Evolutionary conservation across 495 filamentous ascomycete genomes (phyloP), one percentile per base, ranked within the genome.

Genomic region (Talaromyces nanjingensis): DNA sequence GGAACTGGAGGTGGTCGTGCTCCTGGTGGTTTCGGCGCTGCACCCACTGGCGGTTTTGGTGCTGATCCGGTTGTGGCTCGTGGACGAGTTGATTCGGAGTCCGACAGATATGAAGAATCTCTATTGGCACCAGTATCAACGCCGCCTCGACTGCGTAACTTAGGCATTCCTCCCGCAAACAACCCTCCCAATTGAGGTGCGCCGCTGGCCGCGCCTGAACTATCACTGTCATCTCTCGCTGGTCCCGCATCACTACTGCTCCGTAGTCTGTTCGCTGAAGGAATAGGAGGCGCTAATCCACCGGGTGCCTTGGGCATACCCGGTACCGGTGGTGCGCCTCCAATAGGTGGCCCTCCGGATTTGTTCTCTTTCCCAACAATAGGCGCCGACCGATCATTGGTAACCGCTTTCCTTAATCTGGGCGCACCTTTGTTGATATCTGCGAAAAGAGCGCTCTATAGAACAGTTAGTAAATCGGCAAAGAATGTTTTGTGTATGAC

Each of bases 81-180:
- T 63, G 63, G 69, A 53, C 70, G 69, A 54, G 84, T 82, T n/a
- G 81, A 80, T 66, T 96, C 91, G 12, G 89, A 85, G 66, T 96
- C 91, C 37, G 91, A 91, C 25, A 88, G 77, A 69, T 96, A 94
- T 60, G 90, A 83, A 24, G 91, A 85, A 55, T 88, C 87, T 68
- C 80, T 84, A 69, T 80, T 88, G 67, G 91, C 92, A 73, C 93
- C 93, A 12, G 94, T 97, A 74, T 96, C 87, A 62, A 98, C 80
- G 22, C 93, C 94, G 27, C 89, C 92, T 11, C 90, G 87, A 76
- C 92, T 97, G 73, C 89, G 87, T 66, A 98, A 70, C 77, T 97
- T 98, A 3, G 94, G 94, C 82, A 98, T 98, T 33, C 93, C 96
- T 33, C 92, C 92, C 8, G 91, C 92, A 70, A 98, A 96, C 27